Base-by-base conservation (phyloP, 1,284 basidiomycete species). In the Rhizoctonia solani region DNA sequence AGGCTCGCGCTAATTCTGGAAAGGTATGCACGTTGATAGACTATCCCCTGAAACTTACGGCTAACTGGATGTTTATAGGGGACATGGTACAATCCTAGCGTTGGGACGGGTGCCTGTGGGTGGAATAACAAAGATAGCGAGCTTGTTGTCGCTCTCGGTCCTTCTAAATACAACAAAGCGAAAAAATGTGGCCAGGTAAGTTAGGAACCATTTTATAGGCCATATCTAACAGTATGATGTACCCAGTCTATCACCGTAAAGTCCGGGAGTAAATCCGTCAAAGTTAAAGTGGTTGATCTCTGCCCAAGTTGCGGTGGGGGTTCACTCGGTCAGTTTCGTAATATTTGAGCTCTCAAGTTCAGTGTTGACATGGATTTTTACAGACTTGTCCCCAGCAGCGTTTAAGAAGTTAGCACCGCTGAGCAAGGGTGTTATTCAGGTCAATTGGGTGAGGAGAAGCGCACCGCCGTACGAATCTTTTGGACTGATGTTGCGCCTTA, bases 181-280 rank as follows among this genome's bases (percentile, higher is more conserved):
- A 34, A 49, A 4, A 63, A 32, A 19, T 63, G 59, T 39, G 59
- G 59, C 8, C 39, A 63, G 59, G 59, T 63, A 13, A 1, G 59
- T 30, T 4, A 49, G 21, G 14, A 49, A 13, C 3, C 42, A 4
- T 16, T n/a, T 50, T 23, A n/a, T 30, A 3, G 32, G 21, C 4
- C 13, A 9, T 4, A 32, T 21, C 50, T n/a, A 41, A 19, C 32
- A 13, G 8, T 4, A 19, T 14, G 47, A 11, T 23, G 30, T n/a
- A 25, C n/a, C 25, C 30, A 63, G 59, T 63, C 9, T 13, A 32
- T 63, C 16, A 63, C 49, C 14, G 49, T 63, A 1, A 63, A 53
- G 37, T 52, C 19, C n/a, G 25, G n/a, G 3, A 23, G 23, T 16
- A 63, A 63, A 27, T 63, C 59, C 19, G 59, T 63, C 5, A 29